phyloP scores from a whole-genome alignment of 768 basidiomycete species.

The Leucogyrophana mollusca region DNA sequence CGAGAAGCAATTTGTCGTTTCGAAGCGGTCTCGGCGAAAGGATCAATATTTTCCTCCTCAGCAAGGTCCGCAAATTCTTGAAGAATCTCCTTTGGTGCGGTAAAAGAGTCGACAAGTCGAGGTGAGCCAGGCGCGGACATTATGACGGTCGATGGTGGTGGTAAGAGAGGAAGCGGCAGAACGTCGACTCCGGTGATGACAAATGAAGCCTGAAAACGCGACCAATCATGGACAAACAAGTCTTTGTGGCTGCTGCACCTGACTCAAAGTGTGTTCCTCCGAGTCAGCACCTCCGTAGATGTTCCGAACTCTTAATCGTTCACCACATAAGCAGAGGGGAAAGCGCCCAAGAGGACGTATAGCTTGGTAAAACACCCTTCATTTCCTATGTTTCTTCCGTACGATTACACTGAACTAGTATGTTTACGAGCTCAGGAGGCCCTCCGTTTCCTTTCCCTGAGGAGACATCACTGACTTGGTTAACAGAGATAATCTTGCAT shows the following conservation, averaged over 20 bases:
- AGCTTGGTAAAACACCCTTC: too few relatives aligned
- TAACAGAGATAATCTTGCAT: too few relatives aligned
- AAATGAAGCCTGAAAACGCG: conserved; percentile 22
- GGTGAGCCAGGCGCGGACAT: conserved; percentile 62
- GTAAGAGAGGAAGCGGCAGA: conserved; percentile 13
- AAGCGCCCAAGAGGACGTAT: too few relatives aligned
- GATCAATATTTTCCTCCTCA: conserved; percentile 90
- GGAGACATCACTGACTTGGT: too few relatives aligned
- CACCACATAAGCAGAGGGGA: too few relatives aligned
- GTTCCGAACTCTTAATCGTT: too few relatives aligned
- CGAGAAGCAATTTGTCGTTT: conserved; percentile 92
- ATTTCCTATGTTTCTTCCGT: too few relatives aligned
- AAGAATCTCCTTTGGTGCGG: conserved; percentile 89
- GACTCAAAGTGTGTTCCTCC: too few relatives aligned
- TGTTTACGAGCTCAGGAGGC: too few relatives aligned
- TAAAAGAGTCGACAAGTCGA: conserved; percentile 86
- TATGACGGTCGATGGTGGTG: conserved; percentile 16
- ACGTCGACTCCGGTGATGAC: conserved; percentile 3
- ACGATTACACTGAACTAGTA: too few relatives aligned
- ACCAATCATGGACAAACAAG: conserved; percentile 25
- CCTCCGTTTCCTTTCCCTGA: too few relatives aligned
- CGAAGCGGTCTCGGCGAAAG: conserved; percentile 89
- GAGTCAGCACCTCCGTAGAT: too few relatives aligned
- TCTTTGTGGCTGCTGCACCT: background rate
- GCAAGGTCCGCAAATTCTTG: conserved; percentile 93